Evolutionary conservation across 1,139 yeast genomes (phyloP), one percentile per base, ranked within the genome.

Genomic region (Diutina rugosa): DNA sequence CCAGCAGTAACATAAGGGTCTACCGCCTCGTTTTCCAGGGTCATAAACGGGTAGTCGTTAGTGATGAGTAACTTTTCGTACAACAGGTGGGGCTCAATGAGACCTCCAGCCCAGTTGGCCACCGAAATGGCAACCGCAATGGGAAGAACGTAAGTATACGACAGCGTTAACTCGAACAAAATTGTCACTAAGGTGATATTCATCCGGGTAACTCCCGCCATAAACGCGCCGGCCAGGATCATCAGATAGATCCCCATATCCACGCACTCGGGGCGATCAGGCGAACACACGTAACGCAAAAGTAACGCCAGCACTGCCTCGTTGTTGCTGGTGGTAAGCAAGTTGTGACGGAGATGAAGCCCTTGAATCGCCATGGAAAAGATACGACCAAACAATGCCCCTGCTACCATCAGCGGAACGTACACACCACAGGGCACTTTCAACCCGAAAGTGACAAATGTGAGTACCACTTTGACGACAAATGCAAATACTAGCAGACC

Each of bases 171-270:
- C 63, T 82, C 87, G 64, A 82, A 82, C 58, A 82, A 64, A 56
- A 82, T 82, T 8, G 81, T 81, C 0, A 83, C 85, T 54, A 82
- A 66, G 1, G 87, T 80, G 51, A 82, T 79, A 58, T 82, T 82
- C 87, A 82, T 82, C 59, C 87, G 69, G 1, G 87, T 82, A 3
- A 82, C 81, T 1, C 87, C 87, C 0, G 87, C 87, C 83, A 82
- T 80, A 59, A 81, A 81, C 1, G 87, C 84, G 4, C 87, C 87
- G 0, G 87, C 87, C 9, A 84, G 79, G 1, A 82, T 81, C 82
- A 82, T 80, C 4, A 86, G 78, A 65, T 82, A 82, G n/a, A 81
- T 79, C 0, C 87, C 87, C 58, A 81, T 71, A 59, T 78, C 82
- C n/a, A 78, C 70, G 65, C 80, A 70, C 41, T 44, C 46, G 12